Evolutionary conservation across 2,329 filamentous ascomycete species (phyloP).

Genomic region (Phoma sp.): DNA sequence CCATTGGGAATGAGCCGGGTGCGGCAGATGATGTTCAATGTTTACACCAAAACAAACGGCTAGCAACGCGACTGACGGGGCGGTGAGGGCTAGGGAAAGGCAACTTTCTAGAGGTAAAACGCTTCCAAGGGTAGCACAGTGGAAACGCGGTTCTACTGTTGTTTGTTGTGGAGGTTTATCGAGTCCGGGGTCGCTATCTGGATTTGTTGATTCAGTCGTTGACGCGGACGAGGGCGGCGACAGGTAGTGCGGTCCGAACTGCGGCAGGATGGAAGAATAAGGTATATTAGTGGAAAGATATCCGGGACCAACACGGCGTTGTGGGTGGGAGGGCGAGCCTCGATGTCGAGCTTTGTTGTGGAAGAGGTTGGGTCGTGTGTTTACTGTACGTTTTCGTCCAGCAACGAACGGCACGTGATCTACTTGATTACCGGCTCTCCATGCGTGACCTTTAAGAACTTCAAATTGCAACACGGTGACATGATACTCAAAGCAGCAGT

Average conservation of each 20-base stretch:
- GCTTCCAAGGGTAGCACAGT: neutral
- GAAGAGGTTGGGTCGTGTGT: slow-evolving; percentile 25
- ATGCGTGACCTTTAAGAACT: neutral
- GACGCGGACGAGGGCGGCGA: slow-evolving; percentile 16
- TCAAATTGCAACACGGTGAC: neutral
- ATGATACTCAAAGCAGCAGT: neutral
- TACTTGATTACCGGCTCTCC: neutral
- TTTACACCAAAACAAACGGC: slow-evolving; percentile 46
- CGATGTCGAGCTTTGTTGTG: slow-evolving; percentile 34
- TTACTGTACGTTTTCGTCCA: slow-evolving; percentile 18
- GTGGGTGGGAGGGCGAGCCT: slow-evolving; percentile 26
- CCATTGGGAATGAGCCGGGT: slow-evolving; percentile 36
- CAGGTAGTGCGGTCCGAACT: slow-evolving; percentile 16
- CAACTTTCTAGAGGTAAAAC: neutral
- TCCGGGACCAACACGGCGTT: slow-evolving; percentile 24
- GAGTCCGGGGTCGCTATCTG: slow-evolving; percentile 1
- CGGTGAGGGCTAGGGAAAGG: neutral
- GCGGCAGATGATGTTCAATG: slow-evolving; percentile 24
- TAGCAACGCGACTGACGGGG: slow-evolving; percentile 20
- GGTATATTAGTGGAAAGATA: slow-evolving; percentile 25
- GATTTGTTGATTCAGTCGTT: slow-evolving; percentile 3
- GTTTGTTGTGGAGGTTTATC: slow-evolving; percentile 15
- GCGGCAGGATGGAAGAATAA: slow-evolving; percentile 12
- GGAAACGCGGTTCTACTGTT: slow-evolving; percentile 20
- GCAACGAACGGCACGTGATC: slow-evolving; percentile 3